Conservation (phyloP, 768 basidiomycete genomes). For the Boletus reticuloceps region DNA sequence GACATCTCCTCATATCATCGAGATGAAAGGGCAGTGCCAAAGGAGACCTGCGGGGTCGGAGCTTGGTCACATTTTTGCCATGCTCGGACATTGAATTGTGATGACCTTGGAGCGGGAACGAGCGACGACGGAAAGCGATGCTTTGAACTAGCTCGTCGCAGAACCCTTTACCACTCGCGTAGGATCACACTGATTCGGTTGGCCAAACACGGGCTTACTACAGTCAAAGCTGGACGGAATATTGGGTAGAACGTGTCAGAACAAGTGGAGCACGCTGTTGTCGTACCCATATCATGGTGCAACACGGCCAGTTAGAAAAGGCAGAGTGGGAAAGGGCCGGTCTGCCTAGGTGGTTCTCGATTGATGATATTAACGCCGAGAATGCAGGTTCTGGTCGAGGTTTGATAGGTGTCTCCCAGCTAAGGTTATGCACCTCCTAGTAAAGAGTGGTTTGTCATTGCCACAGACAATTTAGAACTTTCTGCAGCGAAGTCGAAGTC, state of each 20-base stretch:
- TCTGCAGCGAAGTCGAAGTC: conserved; percentile 8
- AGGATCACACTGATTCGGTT: neutral
- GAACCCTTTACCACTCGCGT: neutral
- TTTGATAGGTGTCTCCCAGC: conserved; percentile 1
- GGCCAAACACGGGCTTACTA: neutral
- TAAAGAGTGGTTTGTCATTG: too few relatives aligned
- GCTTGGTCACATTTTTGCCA: neutral
- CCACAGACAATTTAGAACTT: conserved; percentile 4
- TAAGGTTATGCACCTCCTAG: conserved; percentile 1
- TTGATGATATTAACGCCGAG: conserved; percentile 10
- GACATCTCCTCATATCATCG: neutral
- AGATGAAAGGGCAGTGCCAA: neutral
- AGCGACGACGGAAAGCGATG: neutral
- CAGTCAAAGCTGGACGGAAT: neutral
- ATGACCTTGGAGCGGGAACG: neutral
- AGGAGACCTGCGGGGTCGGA: neutral
- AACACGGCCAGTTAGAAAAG: neutral
- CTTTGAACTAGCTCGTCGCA: neutral
- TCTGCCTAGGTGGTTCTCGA: conserved; percentile 8
- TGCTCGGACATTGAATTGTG: conserved; percentile 1
- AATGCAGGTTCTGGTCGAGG: neutral
- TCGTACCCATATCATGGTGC: conserved; percentile 4
- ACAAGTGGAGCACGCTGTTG: conserved; percentile 1
- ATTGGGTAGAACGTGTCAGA: neutral
- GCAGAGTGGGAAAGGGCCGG: neutral